Evolutionary conservation across 73 alveolate species (phyloP).

Genomic region (Paramecium octaurelia): DNA sequence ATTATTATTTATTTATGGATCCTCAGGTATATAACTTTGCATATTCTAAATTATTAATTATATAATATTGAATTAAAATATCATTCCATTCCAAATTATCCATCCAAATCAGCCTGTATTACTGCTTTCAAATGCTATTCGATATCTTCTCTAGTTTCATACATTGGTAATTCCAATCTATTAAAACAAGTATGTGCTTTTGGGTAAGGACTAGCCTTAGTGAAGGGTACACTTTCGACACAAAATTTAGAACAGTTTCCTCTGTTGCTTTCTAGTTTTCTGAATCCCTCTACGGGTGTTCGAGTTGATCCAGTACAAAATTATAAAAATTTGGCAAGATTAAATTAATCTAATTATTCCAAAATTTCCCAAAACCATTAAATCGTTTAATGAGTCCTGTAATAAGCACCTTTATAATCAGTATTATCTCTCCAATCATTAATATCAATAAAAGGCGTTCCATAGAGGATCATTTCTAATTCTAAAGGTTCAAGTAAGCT

Average conservation of each 20-base stretch:
- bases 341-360: conserved; percentile 67
- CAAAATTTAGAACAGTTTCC: conserved; percentile 83
- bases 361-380: conserved; percentile 96
- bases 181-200: conserved; percentile 98
- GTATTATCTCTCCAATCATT: conserved; percentile 94
- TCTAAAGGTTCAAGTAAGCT: conserved; percentile 71
- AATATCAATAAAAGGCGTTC: conserved; percentile 80
- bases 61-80: not conserved
- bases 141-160: conserved; percentile 20
- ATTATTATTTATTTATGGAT: not conserved
- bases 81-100: conserved; percentile 52
- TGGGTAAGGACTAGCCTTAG: conserved; percentile 72
- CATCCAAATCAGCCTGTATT: conserved; percentile 16
- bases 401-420: conserved; percentile 80
- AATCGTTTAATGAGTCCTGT: conserved; percentile 70
- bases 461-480: conserved; percentile 74
- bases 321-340: conserved; percentile 82
- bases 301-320: conserved; percentile 93
- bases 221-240: conserved; percentile 74
- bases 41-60: not conserved
- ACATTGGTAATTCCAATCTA: conserved; percentile 92
- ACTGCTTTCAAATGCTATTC: not conserved
- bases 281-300: conserved; percentile 94
- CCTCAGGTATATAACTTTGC: not conserved
- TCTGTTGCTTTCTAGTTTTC: conserved; percentile 73